Conservation (phyloP, 768 basidiomycete species). For the Boletus rufocinnamomeus region DNA sequence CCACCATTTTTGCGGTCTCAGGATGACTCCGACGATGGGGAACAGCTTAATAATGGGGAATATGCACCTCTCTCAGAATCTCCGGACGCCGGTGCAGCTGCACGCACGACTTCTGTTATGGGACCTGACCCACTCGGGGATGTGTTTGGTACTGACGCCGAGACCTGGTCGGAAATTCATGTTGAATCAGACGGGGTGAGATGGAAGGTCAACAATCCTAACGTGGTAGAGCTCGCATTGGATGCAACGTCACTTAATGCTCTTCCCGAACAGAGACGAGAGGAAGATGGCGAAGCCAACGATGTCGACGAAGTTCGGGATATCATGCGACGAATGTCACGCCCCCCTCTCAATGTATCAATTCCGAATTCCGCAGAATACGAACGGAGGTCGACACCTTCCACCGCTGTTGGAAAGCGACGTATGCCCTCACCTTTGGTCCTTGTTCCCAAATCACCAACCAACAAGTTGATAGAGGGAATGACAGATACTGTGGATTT, state of each 20-base stretch:
- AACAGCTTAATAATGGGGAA: slow-evolving; percentile 28
- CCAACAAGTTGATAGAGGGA: slow-evolving; percentile 32
- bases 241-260: slow-evolving; percentile 42
- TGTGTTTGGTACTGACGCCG: slow-evolving; percentile 66
- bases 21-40: slow-evolving; percentile 28
- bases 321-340: slow-evolving; percentile 44
- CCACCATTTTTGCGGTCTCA: slow-evolving; percentile 34
- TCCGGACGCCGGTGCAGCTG: slow-evolving; percentile 36
- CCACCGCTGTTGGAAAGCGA: slow-evolving; percentile 38
- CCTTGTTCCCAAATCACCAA: slow-evolving; percentile 42
- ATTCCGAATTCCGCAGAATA: slow-evolving; percentile 44
- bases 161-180: slow-evolving; percentile 60
- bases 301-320: slow-evolving; percentile 37
- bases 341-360: slow-evolving; percentile 33
- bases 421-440: slow-evolving; percentile 61
- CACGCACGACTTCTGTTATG: slow-evolving; percentile 38
- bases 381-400: slow-evolving; percentile 39
- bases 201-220: slow-evolving; percentile 37
- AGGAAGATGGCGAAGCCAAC: slow-evolving; percentile 35
- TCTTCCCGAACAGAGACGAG: slow-evolving; percentile 28
- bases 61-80: slow-evolving; percentile 36
- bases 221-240: slow-evolving; percentile 55
- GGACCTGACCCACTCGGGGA: slow-evolving; percentile 56
- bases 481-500: slow-evolving; percentile 12
- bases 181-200: slow-evolving; percentile 33